Base-by-base conservation (phyloP, 78 protist genomes). In the Dictyostelium intermedium region DNA sequence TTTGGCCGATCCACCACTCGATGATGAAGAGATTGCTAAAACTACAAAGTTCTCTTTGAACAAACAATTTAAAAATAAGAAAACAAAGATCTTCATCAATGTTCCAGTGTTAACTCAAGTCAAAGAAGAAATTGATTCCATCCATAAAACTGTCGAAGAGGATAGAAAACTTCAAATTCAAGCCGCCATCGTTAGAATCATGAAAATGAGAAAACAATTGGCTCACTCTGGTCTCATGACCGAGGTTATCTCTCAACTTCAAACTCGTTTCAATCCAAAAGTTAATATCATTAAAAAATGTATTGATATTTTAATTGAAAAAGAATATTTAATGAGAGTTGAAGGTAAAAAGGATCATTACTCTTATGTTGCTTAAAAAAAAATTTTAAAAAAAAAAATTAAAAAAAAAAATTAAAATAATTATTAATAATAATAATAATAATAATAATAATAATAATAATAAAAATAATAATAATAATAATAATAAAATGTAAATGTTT, bases 121-220 rank as follows among this genome's bases (percentile, higher is more conserved):
- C 47, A 86, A 87, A 82, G 94, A 83, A 27, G 98, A 98, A 86
- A 47, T 35, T 32, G 96, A 92, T 66, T 66, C 84, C n/a, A 96
- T 97, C 14, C 97, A 96, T 87, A 92, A 93, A 80, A 69, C 91
- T 13, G 95, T 96, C 30, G 96, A 96, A 66, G 98, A 97, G 50
- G 98, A 97, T 53, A 45, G 98, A 35, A 96, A 95, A 87, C 56
- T 91, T 27, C 91, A 79, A 39, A 91, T 60, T 11, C 97, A 96
- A 87, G 99, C 99, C 16, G 97, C 98, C 34, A 96, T 97, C 61
- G 99, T 98, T 27, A 98, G 99, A 60, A 93, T 97, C 50, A 98
- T 98, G 99, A 98, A 98, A 97, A 74, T 91, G 87, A 85, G 99
- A 63, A 96, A 97, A 94, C 82, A 43, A 61, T 32, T 97, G 41